Evolutionary conservation across 306 rosid species (phyloP).

Genomic region (Lupinus albus): DNA sequence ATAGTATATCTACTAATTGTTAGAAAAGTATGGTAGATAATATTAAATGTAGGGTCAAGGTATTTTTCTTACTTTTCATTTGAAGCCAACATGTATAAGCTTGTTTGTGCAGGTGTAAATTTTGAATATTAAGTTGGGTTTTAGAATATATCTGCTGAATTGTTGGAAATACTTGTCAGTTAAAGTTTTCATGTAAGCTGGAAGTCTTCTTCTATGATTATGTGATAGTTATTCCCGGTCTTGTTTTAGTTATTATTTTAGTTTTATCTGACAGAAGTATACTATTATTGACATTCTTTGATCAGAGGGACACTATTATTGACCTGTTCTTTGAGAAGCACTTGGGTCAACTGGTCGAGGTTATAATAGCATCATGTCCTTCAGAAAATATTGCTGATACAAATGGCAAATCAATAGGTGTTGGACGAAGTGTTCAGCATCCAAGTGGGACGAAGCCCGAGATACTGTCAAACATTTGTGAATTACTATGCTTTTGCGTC

Average conservation of each 20-base stretch:
- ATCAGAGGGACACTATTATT: conserved; percentile 73
- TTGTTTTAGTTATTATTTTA: conserved; percentile 40
- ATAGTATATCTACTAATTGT: conserved; percentile 7
- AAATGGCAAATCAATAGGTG: conserved; percentile 43
- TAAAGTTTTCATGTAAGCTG: conserved; percentile 52
- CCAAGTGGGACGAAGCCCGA: conserved; percentile 73
- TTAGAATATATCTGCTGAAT: conserved; percentile 62
- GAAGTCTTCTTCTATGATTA: conserved; percentile 38
- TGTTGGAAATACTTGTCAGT: conserved; percentile 58
- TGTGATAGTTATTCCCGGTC: conserved; percentile 24
- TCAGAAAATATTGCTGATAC: conserved; percentile 54
- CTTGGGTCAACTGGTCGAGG: conserved; percentile 78
- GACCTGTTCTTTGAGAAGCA: conserved; percentile 94
- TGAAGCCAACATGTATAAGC: conserved; percentile 42
- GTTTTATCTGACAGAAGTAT: conserved; percentile 72
- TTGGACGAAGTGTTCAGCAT: conserved; percentile 51
- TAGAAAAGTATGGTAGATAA: conserved; percentile 45
- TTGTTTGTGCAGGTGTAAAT: conserved; percentile 54
- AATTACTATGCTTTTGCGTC: conserved; percentile 93
- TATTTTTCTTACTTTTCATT: conserved; percentile 35
- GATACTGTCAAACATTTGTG: conserved; percentile 85
- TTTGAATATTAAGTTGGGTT: conserved; percentile 59
- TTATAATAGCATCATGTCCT: conserved; percentile 73
- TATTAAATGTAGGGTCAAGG: conserved; percentile 40
- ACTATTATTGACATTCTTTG: conserved; percentile 83